Evolutionary conservation across 768 basidiomycete species (phyloP), one percentile per base, ranked within the genome.

Genomic region (Calocera viscosa): DNA sequence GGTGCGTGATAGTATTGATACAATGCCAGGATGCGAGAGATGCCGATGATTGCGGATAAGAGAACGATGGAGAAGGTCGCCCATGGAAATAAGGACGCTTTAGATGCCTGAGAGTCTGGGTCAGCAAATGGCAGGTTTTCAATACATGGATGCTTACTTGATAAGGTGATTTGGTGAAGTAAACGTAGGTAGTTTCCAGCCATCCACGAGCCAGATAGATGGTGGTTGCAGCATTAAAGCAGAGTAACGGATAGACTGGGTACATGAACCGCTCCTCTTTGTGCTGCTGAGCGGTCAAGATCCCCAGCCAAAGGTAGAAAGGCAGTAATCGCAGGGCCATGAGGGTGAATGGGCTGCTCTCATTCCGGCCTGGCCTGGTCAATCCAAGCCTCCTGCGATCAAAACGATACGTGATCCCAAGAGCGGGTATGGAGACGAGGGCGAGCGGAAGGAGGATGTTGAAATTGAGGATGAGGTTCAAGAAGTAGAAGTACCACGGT

Each of bases 261-360:
- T 87, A 98, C 86, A 97, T 89, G 79, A 99, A 99, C n/a, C 96
- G 82, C 74, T 99, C 96, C 76, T 99, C 96, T 77, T 99, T 99
- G 77, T 99, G 96, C 1, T 88, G 79, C 77, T 98, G 95, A 1
- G 80, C 71, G 2, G 85, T 86, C 70, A 99, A 78, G 69, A 96
- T 87, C 0, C 76, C 82, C 53, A 87, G 72, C 95, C 96, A 98
- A n/a, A 97, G 70, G 77, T 98, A 97, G 68, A 95, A 80, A 0
- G 93, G 93, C n/a, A 82, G 75, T n/a, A 98, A 80, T 39, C 94
- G 83, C 66, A 95, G 75, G 2, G 82, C 82, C 53, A 98, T 78
- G 49, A 91, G 75, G 1, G 83, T 87, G 72, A 88, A 93, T 0
- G 92, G 92, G 19, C 90, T 91, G 73, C 28, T 67, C 66, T 69